Conservation (phyloP, 768 basidiomycete genomes). For the Tephrocybe rancida region DNA sequence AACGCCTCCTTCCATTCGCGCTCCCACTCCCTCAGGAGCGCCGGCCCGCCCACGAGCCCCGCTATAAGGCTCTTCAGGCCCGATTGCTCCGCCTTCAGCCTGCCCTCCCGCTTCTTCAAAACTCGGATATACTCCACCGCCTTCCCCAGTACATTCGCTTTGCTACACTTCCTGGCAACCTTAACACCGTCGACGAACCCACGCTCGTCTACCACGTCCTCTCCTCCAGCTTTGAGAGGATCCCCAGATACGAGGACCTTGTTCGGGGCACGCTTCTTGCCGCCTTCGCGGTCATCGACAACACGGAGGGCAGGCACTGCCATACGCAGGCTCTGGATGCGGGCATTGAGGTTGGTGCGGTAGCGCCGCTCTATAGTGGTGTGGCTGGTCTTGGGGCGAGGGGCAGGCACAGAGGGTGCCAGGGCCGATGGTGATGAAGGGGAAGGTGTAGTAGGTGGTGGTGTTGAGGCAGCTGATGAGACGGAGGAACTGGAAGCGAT, state of each 20-base stretch:
- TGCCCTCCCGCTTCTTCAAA: conserved; percentile 73
- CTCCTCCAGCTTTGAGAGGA: conserved; percentile 34
- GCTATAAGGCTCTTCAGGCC: conserved; percentile 70
- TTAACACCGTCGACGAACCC: conserved; percentile 93
- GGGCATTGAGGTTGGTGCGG: conserved; percentile 86
- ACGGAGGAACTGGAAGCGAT: conserved; percentile 31
- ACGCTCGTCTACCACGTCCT: conserved; percentile 74
- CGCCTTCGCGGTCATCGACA: conserved; percentile 61
- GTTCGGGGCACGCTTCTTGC: conserved; percentile 51
- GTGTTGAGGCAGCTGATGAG: conserved; percentile 41
- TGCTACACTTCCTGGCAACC: conserved; percentile 88
- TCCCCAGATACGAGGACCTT: conserved; percentile 34
- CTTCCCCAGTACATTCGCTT: conserved; percentile 88
- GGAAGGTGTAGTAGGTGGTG: conserved; percentile 41
- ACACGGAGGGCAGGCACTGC: conserved; percentile 85
- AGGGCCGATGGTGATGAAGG: conserved; percentile 16
- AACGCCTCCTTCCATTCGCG: conserved; percentile 71
- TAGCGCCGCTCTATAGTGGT: conserved; percentile 90
- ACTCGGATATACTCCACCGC: conserved; percentile 92
- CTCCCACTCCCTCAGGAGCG: conserved; percentile 76
- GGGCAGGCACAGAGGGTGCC: conserved; percentile 12
- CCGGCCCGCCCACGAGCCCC: conserved; percentile 75
- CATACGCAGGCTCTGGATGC: conserved; percentile 78
- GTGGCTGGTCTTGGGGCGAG: conserved; percentile 78
- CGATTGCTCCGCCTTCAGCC: conserved; percentile 74